Percentiles rank a stretch among this genome's conserved stretches.
Conservation (phyloP, 306 rosid genomes). For the Ormosia semicastrata region DNA sequence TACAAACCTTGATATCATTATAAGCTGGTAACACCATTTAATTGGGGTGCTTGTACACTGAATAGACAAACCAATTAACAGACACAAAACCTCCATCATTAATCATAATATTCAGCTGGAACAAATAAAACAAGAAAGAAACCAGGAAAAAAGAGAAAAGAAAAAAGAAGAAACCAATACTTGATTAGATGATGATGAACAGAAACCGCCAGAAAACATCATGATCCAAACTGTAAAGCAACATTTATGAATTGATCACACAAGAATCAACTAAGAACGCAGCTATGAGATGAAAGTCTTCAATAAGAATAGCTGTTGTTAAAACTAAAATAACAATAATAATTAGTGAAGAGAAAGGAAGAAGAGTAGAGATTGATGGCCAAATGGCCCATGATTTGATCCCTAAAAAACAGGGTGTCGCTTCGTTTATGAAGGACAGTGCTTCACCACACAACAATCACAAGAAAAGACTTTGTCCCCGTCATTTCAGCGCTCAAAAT, state of each 20-base stretch:
- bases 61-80: not conserved
- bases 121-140: not conserved
- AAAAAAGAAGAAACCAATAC: not conserved
- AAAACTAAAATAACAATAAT: not conserved
- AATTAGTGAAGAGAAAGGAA: not conserved
- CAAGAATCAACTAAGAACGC: constrained; percentile 19
- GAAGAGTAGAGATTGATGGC: constrained; percentile 37
- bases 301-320: not conserved
- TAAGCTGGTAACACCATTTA: not conserved
- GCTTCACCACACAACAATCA: constrained; percentile 20
- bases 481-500: constrained; percentile 36
- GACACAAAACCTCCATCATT: not conserved
- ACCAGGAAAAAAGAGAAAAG: too few species aligned
- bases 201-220: not conserved
- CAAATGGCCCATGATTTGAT: constrained; percentile 28
- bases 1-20: not conserved
- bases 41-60: not conserved
- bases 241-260: not conserved
- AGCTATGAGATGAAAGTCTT: not conserved
- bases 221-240: not conserved
- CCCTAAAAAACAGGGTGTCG: constrained; percentile 38
- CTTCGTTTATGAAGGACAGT: constrained; percentile 21
- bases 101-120: not conserved
- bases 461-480: constrained; percentile 33
- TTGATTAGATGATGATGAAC: not conserved